phyloP scores from a whole-genome alignment of 768 basidiomycete species.

The Phallus indusiatus region DNA sequence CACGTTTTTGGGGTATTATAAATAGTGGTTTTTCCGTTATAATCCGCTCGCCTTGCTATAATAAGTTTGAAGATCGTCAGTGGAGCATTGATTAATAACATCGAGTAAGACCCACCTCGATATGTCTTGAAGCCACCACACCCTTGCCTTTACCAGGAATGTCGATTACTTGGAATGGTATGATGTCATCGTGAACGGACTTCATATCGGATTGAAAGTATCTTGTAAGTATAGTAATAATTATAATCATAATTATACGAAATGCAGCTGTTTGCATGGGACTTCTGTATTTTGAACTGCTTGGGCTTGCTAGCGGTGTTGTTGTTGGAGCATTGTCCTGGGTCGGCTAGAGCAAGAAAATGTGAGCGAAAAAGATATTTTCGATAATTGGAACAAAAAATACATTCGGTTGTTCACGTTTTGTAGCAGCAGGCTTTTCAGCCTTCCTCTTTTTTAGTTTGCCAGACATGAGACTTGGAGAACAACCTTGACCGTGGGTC shows the following conservation, averaged over 20 bases:
- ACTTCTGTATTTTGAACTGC: not conserved
- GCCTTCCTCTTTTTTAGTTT: not conserved
- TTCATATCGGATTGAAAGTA: not conserved
- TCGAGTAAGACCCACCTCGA: constrained; percentile 27
- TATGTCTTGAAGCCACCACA: constrained; percentile 40
- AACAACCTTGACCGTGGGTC: not conserved
- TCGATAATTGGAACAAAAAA: not conserved
- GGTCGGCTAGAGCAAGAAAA: too few species aligned
- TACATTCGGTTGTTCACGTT: not conserved
- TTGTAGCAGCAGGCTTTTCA: not conserved
- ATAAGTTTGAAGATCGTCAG: constrained; percentile 4
- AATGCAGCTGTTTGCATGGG: not conserved
- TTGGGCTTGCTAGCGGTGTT: too few species aligned
- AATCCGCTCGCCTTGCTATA: constrained; percentile 50
- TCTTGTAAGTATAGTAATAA: not conserved
- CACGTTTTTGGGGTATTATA: constrained; percentile 40
- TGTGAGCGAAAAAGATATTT: too few species aligned
- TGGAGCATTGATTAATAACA: not conserved
- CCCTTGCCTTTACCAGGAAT: constrained; percentile 50
- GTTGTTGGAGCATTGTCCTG: too few species aligned
- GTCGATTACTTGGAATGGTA: constrained; percentile 32
- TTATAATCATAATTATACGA: not conserved
- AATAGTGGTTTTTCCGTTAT: constrained; percentile 48
- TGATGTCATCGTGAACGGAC: not conserved
- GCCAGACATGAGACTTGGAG: not conserved